These are phyloP conservation scores for Tilletia indica DNA, from an alignment of 1,284 basidiomycete species.

Conservation along the genomic window DNA sequence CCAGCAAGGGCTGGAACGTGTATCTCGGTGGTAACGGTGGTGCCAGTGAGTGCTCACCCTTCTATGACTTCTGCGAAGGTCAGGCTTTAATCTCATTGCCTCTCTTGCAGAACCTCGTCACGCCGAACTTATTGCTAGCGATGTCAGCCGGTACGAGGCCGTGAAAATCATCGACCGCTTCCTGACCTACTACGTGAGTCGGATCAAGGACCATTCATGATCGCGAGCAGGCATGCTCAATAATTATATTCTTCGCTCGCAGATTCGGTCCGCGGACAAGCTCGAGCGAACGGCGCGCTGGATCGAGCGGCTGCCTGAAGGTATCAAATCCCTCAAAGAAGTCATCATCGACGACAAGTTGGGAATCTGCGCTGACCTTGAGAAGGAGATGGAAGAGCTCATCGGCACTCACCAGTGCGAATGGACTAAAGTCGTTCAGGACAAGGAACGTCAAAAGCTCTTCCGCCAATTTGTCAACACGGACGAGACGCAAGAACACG, in stretches of 20 bases:
- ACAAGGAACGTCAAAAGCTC: slow-evolving; percentile 62
- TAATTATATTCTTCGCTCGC: slow-evolving; percentile 57
- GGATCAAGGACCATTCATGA: no score
- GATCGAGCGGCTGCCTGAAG: slow-evolving; percentile 71
- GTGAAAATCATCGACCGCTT: slow-evolving; percentile 70
- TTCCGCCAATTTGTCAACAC: slow-evolving; percentile 73
- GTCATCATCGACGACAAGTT: slow-evolving; percentile 72
- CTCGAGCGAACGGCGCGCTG: slow-evolving; percentile 69
- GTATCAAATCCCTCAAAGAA: slow-evolving; percentile 66
- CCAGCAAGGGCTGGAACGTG: slow-evolving; percentile 65
- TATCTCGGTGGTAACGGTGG: slow-evolving; percentile 74
- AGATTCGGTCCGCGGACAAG: slow-evolving; percentile 67
- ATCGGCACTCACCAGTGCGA: slow-evolving; percentile 70
- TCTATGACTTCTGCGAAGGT: no score
- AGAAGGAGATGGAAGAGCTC: slow-evolving; percentile 70
- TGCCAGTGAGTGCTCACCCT: slow-evolving; percentile 45
- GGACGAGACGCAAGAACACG: slow-evolving; percentile 61
- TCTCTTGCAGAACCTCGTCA: slow-evolving; percentile 62
- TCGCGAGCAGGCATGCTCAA: not conserved
- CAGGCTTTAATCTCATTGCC: no score
- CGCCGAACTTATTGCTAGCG: slow-evolving; percentile 61
- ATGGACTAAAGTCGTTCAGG: slow-evolving; percentile 68
- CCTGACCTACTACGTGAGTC: slow-evolving; percentile 50
- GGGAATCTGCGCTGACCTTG: slow-evolving; percentile 71
- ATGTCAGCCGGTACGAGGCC: slow-evolving; percentile 53